Evolutionary conservation across 257 asterid genomes (phyloP).

Genomic region (Solanum etuberosum): DNA sequence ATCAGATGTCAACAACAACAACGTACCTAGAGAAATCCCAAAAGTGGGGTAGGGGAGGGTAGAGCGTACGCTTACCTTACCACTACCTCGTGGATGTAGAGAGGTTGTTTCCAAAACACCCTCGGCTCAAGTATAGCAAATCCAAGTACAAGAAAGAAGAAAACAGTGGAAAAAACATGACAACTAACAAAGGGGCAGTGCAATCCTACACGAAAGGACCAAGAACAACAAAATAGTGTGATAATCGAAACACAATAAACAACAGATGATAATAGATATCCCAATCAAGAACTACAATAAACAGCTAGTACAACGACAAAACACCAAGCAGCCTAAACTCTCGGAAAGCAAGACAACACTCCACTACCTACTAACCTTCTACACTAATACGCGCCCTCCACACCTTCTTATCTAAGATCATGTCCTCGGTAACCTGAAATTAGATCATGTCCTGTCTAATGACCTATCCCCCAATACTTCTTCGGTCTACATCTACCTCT

Average conservation of each 20-base stretch:
- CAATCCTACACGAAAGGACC: neutral
- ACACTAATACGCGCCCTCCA: neutral
- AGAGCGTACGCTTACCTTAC: neutral
- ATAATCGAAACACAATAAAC: neutral
- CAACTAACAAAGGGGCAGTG: neutral
- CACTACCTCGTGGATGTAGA: neutral
- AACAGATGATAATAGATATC: neutral
- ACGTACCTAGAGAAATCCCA: neutral
- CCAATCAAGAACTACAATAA: neutral
- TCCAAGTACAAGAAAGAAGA: neutral
- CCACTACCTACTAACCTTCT: neutral
- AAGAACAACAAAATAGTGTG: neutral
- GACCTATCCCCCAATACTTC: neutral
- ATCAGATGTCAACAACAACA: neutral
- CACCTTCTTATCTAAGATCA: neutral
- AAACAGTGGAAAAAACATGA: neutral
- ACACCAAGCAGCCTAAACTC: neutral
- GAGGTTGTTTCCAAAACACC: neutral
- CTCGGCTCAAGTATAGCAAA: neutral
- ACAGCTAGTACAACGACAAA: neutral
- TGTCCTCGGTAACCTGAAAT: neutral
- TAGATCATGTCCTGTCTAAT: neutral
- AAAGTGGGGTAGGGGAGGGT: neutral
- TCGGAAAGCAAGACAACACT: neutral
- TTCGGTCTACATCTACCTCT: neutral